These are phyloP conservation scores for Actinomortierella ambigua DNA, from an alignment of 371 early-diverging fungal species.

Conservation along the genomic window DNA sequence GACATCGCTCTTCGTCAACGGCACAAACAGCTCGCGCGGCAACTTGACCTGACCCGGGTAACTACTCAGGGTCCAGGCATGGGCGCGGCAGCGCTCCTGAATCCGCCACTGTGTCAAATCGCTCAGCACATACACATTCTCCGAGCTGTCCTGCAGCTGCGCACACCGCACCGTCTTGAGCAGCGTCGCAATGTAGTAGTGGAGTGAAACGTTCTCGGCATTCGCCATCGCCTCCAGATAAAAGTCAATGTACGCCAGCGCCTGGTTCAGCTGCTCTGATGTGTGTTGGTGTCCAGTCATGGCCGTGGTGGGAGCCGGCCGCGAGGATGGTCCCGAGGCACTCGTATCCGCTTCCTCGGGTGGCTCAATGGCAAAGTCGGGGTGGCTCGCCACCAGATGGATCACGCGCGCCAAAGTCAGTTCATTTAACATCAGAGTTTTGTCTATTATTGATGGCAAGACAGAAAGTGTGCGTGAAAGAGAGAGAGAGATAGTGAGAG, in stretches of 20 bases:
- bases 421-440: constrained; percentile 60
- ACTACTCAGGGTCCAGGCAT: constrained; percentile 74
- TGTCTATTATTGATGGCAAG: constrained; percentile 7
- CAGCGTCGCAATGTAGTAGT: constrained; percentile 77
- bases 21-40: constrained; percentile 63
- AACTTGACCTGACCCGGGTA: constrained; percentile 67
- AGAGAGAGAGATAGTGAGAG: not conserved
- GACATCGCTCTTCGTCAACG: constrained; percentile 17
- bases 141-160: constrained; percentile 47
- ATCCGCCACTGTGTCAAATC: constrained; percentile 84
- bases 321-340: constrained; percentile 5
- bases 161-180: constrained; percentile 80
- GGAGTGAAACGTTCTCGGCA: constrained; percentile 81
- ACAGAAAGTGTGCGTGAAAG: not conserved
- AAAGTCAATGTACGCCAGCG: constrained; percentile 79
- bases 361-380: constrained; percentile 75
- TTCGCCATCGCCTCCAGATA: constrained; percentile 79
- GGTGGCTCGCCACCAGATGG: constrained; percentile 88
- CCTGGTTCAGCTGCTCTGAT: too few species aligned
- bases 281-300: too few species aligned
- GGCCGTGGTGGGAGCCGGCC: too few species aligned
- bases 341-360: not conserved
- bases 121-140: constrained; percentile 81
- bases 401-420: constrained; percentile 70
- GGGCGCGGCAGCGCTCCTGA: constrained; percentile 67